Base-by-base conservation (phyloP, 495 filamentous ascomycete genomes). In the Aspergillus olivimuriae region DNA sequence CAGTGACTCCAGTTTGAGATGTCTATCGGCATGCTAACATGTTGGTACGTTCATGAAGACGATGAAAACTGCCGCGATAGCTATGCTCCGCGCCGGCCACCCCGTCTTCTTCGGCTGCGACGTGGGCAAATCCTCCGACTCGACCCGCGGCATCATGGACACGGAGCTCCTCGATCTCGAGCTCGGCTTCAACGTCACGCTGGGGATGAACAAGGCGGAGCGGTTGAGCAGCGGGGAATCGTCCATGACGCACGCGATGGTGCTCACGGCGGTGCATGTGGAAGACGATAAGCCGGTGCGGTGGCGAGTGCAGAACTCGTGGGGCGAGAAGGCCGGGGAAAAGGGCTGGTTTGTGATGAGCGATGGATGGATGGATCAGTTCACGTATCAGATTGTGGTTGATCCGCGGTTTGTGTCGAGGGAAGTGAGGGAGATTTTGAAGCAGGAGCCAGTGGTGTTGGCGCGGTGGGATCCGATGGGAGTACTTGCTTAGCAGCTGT, bases 381-480 rank as follows among this genome's bases (percentile, higher is more conserved):
- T 88, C 61, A 76, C 81, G 3, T 94, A 89, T 55, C 88, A 95
- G 70, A 83, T 79, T 12, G 88, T 94, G n/a, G 82, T 91, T 1
- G 86, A 90, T 55, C 81, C 82, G 2, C 66, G 63, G 14, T 83
- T 86, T 52, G 73, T 92, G 22, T 62, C 63, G 12, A 72, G 77
- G 39, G 79, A 82, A 51, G 70, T 89, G 9, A 65, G 75, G 31
- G 81, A 87, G 43, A 77, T 92, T 39, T 60, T 91, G 19, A 69
- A 76, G 34, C 75, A 81, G 68, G 69, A 83, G 48, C 77, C 87
- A 3, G 76, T 79, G 40, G 76, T 86, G 30, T 62, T 94, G 46
- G 82, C 84, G 12, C 58, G 87, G 33, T 94, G 88, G 88, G 88
- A 94, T 74, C 87, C 88, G 0, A 87, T 94, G 86, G 88, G 88